Base-by-base conservation (phyloP, 1,284 basidiomycete species). In the Ganoderma boninense region DNA sequence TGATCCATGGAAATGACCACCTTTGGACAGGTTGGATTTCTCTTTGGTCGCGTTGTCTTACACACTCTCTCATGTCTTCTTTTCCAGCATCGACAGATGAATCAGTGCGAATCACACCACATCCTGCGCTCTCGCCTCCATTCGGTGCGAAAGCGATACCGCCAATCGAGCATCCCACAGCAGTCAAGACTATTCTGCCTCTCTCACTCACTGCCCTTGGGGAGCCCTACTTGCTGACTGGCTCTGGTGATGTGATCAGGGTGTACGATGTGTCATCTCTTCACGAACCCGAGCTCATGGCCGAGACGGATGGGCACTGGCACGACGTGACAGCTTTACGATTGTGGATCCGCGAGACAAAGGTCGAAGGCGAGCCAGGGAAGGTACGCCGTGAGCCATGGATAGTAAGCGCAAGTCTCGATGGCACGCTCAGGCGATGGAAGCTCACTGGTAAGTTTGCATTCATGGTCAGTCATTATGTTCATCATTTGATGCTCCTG, bases 401-500 rank as follows among this genome's bases (percentile, higher is more conserved):
- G 93, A 85, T 97, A 56, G 82, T 98, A 52, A 96, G 92, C 67
- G 87, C 91, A 0, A 91, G 95, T 78, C 81, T 98, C 66, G 97
- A 98, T 79, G 89, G 91, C 42, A 97, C 96, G 8, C 83, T 98
- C 52, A 84, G 96, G 71, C 89, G 89, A 76, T 98, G 96, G 95
- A 88, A 84, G 76, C 80, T 97, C 40, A 81, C 83, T 74, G 94
- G 95, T 94, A 74, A 68, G 88, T 80, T 29, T 62, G 18, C 35
- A 20, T 67, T 65, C 14, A 14, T n/a, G 14, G 26, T 16, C 29
- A 23, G 14, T 44, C 42, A 18, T 43, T 26, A 14, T 11, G 11
- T 16, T 18, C 23, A 13, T 23, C 23, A 4, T 5, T 29, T 54
- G 49, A 54, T 11, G 23, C 11, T 26, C 26, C 8, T 29, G 23